phyloP scores from a whole-genome alignment of 805 yeast genomes.

The Candida dajiaensis region DNA sequence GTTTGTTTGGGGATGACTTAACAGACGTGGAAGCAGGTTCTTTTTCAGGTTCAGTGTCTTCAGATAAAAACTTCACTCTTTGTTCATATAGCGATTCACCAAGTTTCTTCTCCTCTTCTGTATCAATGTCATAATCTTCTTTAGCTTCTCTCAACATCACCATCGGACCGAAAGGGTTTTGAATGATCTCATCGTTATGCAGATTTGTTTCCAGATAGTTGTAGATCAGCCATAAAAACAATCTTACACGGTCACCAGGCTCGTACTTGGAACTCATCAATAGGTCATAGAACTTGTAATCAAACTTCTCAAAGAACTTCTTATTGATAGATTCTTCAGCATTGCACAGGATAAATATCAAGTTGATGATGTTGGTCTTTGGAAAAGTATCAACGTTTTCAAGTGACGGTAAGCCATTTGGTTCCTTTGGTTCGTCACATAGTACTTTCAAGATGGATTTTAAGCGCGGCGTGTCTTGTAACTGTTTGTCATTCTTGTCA shows the following conservation, averaged over 20 bases:
- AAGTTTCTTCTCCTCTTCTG: conserved; percentile 36
- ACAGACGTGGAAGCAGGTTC: background rate
- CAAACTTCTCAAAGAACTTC: conserved; percentile 23
- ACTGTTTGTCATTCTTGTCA: conserved; percentile 56
- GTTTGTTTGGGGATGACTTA: background rate
- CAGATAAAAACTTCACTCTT: conserved; percentile 30
- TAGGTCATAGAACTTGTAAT: conserved; percentile 62
- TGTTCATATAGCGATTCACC: conserved; percentile 36
- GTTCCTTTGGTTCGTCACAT: conserved; percentile 59
- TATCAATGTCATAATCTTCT: conserved; percentile 34
- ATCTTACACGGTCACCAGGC: conserved; percentile 59
- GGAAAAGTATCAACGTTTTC: conserved; percentile 30
- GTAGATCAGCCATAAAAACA: conserved; percentile 82
- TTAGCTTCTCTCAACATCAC: conserved; percentile 22
- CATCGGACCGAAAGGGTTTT: conserved; percentile 54
- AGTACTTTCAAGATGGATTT: conserved; percentile 87
- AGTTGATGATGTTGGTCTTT: conserved; percentile 63
- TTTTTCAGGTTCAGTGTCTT: conserved; percentile 5
- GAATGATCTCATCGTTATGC: conserved; percentile 39
- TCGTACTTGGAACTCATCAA: conserved; percentile 57
- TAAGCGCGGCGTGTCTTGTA: conserved; percentile 92
- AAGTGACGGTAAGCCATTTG: conserved; percentile 43
- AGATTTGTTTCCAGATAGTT: conserved; percentile 73
- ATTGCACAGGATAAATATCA: conserved; percentile 69
- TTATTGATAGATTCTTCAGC: conserved; percentile 47